Percentiles rank a stretch among this genome's conserved stretches.
These are phyloP conservation scores for Aspergillus bridgeri DNA, from an alignment of 495 filamentous ascomycete genomes.

Conservation along the genomic window DNA sequence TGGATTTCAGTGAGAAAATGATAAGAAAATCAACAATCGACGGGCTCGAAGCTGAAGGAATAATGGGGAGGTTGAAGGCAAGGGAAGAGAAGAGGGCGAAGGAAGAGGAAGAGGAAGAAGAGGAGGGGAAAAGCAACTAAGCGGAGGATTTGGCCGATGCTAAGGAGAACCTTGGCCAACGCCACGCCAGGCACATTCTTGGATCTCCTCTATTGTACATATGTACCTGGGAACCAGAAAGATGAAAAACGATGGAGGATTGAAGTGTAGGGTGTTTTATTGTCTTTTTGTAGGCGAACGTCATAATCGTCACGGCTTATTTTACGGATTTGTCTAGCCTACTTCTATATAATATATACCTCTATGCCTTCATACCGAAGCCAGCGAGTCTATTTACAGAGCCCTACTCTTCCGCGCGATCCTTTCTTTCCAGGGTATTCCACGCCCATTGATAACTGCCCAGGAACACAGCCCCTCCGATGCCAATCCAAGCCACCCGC, in stretches of 20 bases:
- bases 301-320: background rate
- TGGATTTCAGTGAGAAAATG: background rate
- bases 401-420: conserved; percentile 16
- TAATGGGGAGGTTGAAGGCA: background rate
- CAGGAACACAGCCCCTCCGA: conserved; percentile 90
- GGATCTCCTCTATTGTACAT: background rate
- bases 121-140: conserved; percentile 1
- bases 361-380: conserved; percentile 5
- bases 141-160: background rate
- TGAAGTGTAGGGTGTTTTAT: background rate
- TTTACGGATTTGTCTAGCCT: background rate
- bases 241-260: no score
- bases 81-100: conserved; percentile 5
- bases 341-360: no score
- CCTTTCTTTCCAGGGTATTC: conserved; percentile 58
- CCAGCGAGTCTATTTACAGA: background rate
- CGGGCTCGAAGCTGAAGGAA: background rate
- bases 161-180: background rate
- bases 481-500: conserved; percentile 88
- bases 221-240: no score
- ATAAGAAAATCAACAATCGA: background rate
- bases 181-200: background rate
- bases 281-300: background rate
- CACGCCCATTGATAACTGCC: conserved; percentile 92
- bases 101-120: conserved; percentile 18